Conservation (phyloP, 2,329 filamentous ascomycete species). For the Diaporthe humulicola region DNA sequence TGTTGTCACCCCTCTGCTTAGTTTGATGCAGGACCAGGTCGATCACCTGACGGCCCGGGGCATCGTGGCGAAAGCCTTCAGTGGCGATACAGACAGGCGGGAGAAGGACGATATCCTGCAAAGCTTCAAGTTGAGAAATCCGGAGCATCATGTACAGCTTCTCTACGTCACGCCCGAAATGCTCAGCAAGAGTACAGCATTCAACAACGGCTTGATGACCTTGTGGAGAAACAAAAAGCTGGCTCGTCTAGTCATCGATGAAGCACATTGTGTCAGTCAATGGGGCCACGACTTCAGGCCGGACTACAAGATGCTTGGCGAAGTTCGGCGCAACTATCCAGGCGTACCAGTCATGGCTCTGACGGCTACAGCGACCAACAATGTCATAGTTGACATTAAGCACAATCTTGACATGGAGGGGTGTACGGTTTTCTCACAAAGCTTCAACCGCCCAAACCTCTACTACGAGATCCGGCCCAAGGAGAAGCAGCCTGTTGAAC, state of each 20-base stretch:
- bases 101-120: slow-evolving; percentile 77
- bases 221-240: slow-evolving; percentile 81
- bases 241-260: slow-evolving; percentile 94
- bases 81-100: slow-evolving; percentile 76
- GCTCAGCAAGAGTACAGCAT: slow-evolving; percentile 83
- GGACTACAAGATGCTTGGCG: slow-evolving; percentile 90
- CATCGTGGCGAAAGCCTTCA: slow-evolving; percentile 86
- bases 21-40: slow-evolving; percentile 98
- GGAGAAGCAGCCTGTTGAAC: slow-evolving; percentile 66
- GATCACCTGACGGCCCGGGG: slow-evolving; percentile 80
- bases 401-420: slow-evolving; percentile 87
- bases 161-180: slow-evolving; percentile 98
- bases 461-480: slow-evolving; percentile 88
- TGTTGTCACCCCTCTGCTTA: slow-evolving; percentile 94
- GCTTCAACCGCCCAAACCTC: slow-evolving; percentile 96
- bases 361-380: slow-evolving; percentile 93
- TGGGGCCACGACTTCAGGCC: slow-evolving; percentile 99
- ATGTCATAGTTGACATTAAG: slow-evolving; percentile 92
- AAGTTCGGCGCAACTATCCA: slow-evolving; percentile 78
- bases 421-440: slow-evolving; percentile 87
- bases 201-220: slow-evolving; percentile 74
- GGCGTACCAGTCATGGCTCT: slow-evolving; percentile 92
- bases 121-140: slow-evolving; percentile 71
- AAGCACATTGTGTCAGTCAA: slow-evolving; percentile 99
- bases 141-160: slow-evolving; percentile 84